Evolutionary conservation across 495 filamentous ascomycete genomes (phyloP), one percentile per base, ranked within the genome.

Genomic region (Tuber calosporum): DNA sequence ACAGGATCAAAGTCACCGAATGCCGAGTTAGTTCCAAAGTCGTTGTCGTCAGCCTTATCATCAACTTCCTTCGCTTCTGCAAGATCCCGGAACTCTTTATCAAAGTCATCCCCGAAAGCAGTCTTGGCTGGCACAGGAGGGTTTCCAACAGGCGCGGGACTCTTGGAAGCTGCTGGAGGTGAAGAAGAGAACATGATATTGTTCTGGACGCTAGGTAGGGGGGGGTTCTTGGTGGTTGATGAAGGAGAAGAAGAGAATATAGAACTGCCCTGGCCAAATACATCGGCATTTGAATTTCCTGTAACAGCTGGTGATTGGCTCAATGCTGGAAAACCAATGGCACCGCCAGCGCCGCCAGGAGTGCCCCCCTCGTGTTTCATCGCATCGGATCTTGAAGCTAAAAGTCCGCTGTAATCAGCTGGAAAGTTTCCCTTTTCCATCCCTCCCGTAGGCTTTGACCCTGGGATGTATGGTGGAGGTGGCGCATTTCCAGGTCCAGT

Each of bases 41-140:
- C 93, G 74, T 93, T 90, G 76, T 91, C 89, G n/a, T 84, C 84
- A 22, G 78, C 83, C 53, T 88, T 86, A 8, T 91, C 91, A n/a
- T 93, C 92, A 17, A 89, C 92, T 81, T 98, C 95, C 75, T 94
- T 93, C 30, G 92, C 92, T 76, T 97, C 93, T 72, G 91, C 88
- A 19, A 98, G 87, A 72, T 92, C 94, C 73, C 90, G 92, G 80
- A 99, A 99, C 48, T 76, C 74, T n/a, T 93, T 90, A 67, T 97
- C 96, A 77, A 97, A 93, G 71, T 94, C 91, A 75, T 90, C 88
- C 20, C 58, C 58, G 36, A 79, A 48, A 37, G 66, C 77, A 62
- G 83, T 81, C 73, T 85, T 83, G 48, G 84, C 71, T 72, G 85
- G 53, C 42, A 75, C 75, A 53, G 74, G 82, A 69, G 75, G 78